A percentile compares a stretch with the other conserved stretches of the same genome.
Evolutionary conservation across 225 moss, liverwort and hornwort genomes (phyloP).

Genomic region (Sphagnum contortum): DNA sequence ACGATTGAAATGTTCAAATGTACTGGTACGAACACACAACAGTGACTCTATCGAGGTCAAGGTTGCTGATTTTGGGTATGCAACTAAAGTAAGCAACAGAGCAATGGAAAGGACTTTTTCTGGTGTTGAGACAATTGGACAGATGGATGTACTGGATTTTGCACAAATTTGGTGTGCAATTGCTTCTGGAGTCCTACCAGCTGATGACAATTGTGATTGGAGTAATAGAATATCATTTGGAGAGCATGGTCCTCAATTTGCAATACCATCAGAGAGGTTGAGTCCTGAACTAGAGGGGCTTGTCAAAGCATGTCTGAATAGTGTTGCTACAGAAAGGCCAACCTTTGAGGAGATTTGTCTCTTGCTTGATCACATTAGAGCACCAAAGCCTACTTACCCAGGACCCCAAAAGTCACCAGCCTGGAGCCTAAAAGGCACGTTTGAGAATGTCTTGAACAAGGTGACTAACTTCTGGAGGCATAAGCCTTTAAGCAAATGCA

Average conservation of each 20-base stretch:
- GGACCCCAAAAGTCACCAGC: too few relatives aligned
- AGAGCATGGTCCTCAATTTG: conserved; percentile 19
- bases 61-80: conserved; percentile 12
- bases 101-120: too few relatives aligned
- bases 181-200: conserved; percentile 10
- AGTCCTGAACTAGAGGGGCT: conserved; percentile 7
- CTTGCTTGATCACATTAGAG: conserved; percentile 11
- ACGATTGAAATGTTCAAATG: conserved; percentile 37
- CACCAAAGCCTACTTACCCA: too few relatives aligned
- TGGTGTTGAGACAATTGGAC: too few relatives aligned
- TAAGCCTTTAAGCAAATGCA: too few relatives aligned
- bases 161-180: neutral
- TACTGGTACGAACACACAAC: conserved; percentile 14
- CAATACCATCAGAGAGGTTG: conserved; percentile 14
- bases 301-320: conserved; percentile 12
- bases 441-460: too few relatives aligned
- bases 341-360: conserved; percentile 18
- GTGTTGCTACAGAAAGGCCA: conserved; percentile 12
- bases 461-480: too few relatives aligned
- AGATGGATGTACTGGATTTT: too few relatives aligned
- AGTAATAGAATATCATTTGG: neutral
- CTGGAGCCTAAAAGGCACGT: too few relatives aligned
- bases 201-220: too few relatives aligned
- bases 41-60: conserved; percentile 22
- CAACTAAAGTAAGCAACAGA: too few relatives aligned